Conservation (phyloP, 176 grass and related monocot genomes). For the Juncus effusus region DNA sequence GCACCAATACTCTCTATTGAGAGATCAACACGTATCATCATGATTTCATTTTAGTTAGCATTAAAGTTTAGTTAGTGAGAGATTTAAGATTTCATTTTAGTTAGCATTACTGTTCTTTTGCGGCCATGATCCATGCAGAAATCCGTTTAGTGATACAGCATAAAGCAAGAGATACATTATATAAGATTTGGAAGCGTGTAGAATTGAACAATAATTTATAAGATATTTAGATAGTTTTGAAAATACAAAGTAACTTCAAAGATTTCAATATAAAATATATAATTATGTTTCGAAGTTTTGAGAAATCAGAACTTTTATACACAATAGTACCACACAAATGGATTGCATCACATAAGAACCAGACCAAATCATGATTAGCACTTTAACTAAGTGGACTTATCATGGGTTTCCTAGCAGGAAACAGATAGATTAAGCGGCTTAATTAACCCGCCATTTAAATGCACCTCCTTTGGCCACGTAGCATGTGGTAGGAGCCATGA, state of each 20-base stretch:
- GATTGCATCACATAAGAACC: slow-evolving; percentile 11
- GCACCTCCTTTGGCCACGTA: slow-evolving; percentile 27
- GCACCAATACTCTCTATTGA: slow-evolving; percentile 1
- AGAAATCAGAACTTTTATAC: too few relatives aligned
- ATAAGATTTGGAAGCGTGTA: neutral
- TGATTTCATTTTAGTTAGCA: neutral
- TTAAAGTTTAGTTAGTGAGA: slow-evolving; percentile 12
- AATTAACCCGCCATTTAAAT: neutral
- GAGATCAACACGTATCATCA: slow-evolving; percentile 21
- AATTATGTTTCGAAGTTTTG: too few relatives aligned
- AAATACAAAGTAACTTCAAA: neutral
- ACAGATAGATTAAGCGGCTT: slow-evolving; percentile 5
- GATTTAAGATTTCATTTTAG: neutral
- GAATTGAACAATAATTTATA: neutral
- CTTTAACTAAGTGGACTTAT: slow-evolving; percentile 2
- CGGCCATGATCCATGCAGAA: neutral
- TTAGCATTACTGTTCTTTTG: slow-evolving; percentile 2
- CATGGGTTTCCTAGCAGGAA: slow-evolving; percentile 23
- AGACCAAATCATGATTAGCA: neutral
- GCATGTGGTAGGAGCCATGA: slow-evolving; percentile 12
- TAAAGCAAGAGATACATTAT: neutral
- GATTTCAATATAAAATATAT: neutral
- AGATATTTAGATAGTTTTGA: neutral
- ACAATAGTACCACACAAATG: neutral
- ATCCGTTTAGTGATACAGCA: neutral